These are phyloP conservation scores for Periconia macrospinosa DNA, from an alignment of 2,329 filamentous ascomycete species.

Conservation along the genomic window DNA sequence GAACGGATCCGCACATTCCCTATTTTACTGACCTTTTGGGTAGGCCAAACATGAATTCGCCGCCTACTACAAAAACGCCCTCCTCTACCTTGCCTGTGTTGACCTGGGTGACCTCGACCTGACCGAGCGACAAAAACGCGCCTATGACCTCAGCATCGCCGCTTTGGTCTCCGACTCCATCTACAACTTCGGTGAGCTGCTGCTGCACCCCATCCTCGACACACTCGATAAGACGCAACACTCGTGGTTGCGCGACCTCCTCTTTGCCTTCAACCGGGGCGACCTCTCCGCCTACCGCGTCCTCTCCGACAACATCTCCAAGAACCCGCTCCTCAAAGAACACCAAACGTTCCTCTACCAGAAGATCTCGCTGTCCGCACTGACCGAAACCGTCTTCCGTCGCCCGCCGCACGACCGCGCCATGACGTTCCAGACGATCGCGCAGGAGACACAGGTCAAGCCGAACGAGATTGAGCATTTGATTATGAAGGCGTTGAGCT, in stretches of 20 bases:
- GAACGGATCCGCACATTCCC: neutral
- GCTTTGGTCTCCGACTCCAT: constrained; percentile 92
- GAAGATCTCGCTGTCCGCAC: constrained; percentile 95
- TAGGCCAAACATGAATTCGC: constrained; percentile 86
- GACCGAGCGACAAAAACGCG: constrained; percentile 76
- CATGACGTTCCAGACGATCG: constrained; percentile 88
- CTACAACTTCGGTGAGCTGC: constrained; percentile 99
- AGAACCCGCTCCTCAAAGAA: constrained; percentile 76
- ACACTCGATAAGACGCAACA: constrained; percentile 74
- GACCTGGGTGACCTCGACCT: constrained; percentile 74
- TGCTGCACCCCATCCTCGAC: constrained; percentile 93
- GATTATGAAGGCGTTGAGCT: constrained; percentile 97
- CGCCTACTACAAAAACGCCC: constrained; percentile 94
- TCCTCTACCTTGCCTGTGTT: constrained; percentile 96
- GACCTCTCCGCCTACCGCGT: constrained; percentile 86
- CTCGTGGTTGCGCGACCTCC: constrained; percentile 89
- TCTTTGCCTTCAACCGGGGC: constrained; percentile 96
- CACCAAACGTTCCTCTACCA: constrained; percentile 87
- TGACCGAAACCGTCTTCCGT: constrained; percentile 95
- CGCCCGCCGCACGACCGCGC: constrained; percentile 92
- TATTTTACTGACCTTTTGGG: constrained; percentile 3
- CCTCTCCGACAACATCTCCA: constrained; percentile 76
- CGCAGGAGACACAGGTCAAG: constrained; percentile 87
- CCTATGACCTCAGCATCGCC: constrained; percentile 90
- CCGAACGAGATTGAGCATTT: constrained; percentile 94